Conservation (phyloP, 176 grass and related monocot genomes). For the Eragrostis nindensis region DNA sequence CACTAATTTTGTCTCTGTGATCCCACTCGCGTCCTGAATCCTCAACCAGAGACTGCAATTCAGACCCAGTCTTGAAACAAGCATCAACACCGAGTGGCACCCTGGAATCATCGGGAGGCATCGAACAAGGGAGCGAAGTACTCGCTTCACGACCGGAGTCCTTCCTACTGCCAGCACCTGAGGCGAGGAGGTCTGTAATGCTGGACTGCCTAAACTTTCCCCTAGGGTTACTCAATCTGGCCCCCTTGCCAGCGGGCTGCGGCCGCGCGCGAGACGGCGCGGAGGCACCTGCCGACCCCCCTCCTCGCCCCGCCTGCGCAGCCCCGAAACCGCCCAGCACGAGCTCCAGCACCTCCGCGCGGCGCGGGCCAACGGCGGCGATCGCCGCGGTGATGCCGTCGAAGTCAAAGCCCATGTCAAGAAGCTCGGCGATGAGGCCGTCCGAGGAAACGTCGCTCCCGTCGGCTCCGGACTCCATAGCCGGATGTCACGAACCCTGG, state of each 20-base stretch:
- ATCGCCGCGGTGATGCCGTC: conserved; percentile 63
- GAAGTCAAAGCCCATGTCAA: conserved; percentile 94
- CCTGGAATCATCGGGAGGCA: background rate
- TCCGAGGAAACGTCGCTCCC: conserved; percentile 48
- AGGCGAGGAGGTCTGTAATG: conserved; percentile 57
- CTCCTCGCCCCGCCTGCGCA: background rate
- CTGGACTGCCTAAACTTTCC: conserved; percentile 64
- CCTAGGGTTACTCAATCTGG: conserved; percentile 20
- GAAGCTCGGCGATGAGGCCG: conserved; percentile 64
- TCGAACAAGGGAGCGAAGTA: conserved; percentile 45
- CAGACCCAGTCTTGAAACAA: background rate
- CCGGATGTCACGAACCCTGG: background rate
- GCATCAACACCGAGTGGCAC: background rate
- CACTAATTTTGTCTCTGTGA: conserved; percentile 35
- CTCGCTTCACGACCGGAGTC: conserved; percentile 23
- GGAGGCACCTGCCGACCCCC: background rate
- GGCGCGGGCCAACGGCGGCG: conserved; percentile 48
- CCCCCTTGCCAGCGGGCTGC: background rate
- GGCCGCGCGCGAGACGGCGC: background rate
- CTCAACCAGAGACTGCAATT: background rate
- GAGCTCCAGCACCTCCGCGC: conserved; percentile 63
- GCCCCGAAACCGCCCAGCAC: conserved; percentile 51
- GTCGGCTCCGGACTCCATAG: conserved; percentile 22
- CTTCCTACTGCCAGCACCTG: conserved; percentile 21
- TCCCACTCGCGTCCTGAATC: background rate